Conservation (phyloP, 139 green algal species). For the Chlamydomonas eustigma region DNA sequence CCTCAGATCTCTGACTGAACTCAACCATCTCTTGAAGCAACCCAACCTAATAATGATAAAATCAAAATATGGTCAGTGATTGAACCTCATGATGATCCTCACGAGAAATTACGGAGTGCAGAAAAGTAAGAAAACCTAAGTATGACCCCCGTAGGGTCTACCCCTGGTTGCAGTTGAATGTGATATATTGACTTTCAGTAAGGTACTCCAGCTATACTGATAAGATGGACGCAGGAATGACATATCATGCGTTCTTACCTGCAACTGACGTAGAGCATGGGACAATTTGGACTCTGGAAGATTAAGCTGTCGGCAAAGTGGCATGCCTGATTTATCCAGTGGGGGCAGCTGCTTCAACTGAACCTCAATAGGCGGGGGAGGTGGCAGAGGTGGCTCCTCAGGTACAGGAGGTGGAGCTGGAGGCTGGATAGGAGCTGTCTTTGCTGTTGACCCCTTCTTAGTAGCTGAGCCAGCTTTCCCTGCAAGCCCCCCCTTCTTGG, state of each 20-base stretch:
- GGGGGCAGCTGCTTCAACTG: not conserved
- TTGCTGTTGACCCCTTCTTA: not conserved
- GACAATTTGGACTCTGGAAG: not conserved
- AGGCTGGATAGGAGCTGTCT: too few relatives aligned
- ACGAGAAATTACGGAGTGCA: too few relatives aligned
- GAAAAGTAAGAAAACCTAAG: too few relatives aligned
- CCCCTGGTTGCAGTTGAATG: too few relatives aligned
- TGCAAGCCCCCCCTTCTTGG: too few relatives aligned
- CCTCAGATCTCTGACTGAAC: conserved; percentile 21
- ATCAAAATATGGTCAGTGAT: too few relatives aligned
- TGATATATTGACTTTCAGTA: too few relatives aligned
- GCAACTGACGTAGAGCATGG: not conserved
- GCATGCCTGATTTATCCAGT: not conserved
- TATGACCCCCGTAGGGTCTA: too few relatives aligned
- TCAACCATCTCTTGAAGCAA: conserved; percentile 53
- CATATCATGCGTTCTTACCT: not conserved
- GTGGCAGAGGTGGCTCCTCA: not conserved
- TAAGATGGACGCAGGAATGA: too few relatives aligned
- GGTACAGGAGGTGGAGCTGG: too few relatives aligned
- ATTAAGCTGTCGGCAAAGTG: not conserved
- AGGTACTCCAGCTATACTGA: too few relatives aligned
- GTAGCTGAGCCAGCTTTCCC: not conserved
- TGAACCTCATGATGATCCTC: too few relatives aligned
- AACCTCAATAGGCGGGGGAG: not conserved
- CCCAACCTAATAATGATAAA: conserved; percentile 21